phyloP scores from a whole-genome alignment of 768 basidiomycete genomes.

The Strobilomyces echinocephalus region DNA sequence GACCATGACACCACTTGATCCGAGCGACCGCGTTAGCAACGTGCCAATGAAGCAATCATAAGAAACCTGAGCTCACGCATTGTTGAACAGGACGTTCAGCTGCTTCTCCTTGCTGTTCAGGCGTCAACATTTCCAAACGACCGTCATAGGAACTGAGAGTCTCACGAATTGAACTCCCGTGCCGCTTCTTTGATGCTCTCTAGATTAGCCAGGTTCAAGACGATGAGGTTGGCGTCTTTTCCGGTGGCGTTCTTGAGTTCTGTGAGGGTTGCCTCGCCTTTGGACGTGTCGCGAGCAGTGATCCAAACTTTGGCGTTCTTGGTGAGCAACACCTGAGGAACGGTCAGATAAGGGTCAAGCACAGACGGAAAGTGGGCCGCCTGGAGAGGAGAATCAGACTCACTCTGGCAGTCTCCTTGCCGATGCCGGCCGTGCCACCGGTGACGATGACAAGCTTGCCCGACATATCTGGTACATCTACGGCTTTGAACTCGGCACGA shows the following conservation, averaged over 20 bases:
- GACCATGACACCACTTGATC: constrained; percentile 29
- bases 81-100: constrained; percentile 48
- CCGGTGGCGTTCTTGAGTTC: constrained; percentile 23
- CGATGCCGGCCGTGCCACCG: constrained; percentile 39
- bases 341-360: background rate
- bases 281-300: constrained; percentile 19
- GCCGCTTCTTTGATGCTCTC: constrained; percentile 30
- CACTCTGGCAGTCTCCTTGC: constrained; percentile 24
- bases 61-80: constrained; percentile 34
- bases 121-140: background rate
- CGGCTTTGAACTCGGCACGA: constrained; percentile 15
- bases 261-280: constrained; percentile 13
- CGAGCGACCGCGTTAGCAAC: background rate
- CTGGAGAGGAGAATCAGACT: background rate
- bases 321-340: constrained; percentile 23
- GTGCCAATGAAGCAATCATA: constrained; percentile 9
- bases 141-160: too few species aligned
- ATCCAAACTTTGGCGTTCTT: constrained; percentile 31
- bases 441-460: constrained; percentile 39
- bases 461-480: constrained; percentile 34
- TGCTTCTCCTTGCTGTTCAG: constrained; percentile 35
- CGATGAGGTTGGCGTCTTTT: constrained; percentile 28
- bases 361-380: too few species aligned
- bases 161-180: constrained; percentile 32
- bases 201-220: constrained; percentile 41